Evolutionary conservation across 106 monocot species (phyloP).

Genomic region (Phalaenopsis aphrodite): DNA sequence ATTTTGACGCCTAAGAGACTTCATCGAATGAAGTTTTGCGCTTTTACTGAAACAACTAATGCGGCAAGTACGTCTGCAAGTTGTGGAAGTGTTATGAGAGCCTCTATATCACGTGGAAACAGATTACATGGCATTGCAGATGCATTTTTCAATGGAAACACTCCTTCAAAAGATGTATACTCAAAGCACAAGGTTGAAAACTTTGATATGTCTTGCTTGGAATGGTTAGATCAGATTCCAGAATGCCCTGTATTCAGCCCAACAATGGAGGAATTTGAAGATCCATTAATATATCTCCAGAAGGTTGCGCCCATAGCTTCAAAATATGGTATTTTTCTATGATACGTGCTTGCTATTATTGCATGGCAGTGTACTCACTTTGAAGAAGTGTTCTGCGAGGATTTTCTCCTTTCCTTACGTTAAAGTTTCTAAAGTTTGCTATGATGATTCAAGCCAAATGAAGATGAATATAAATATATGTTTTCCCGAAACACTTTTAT

Average conservation of each 20-base stretch:
- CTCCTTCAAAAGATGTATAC: conserved; percentile 27
- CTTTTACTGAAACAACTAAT: conserved; percentile 20
- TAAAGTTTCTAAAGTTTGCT: background rate
- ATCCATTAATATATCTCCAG: conserved; percentile 75
- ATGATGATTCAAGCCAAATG: background rate
- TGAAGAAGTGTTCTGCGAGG: background rate
- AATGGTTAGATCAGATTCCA: conserved; percentile 81
- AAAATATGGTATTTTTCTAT: conserved; percentile 52
- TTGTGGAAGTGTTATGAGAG: conserved; percentile 46
- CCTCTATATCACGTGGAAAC: conserved; percentile 34
- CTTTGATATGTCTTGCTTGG: conserved; percentile 60
- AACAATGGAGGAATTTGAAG: conserved; percentile 81
- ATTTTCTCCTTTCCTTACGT: background rate
- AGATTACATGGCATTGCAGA: conserved; percentile 20
- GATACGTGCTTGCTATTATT: background rate
- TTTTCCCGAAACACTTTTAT: background rate
- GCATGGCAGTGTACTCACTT: background rate
- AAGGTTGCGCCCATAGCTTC: conserved; percentile 71
- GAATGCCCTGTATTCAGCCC: conserved; percentile 85
- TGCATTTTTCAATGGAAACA: conserved; percentile 16
- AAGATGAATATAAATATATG: background rate
- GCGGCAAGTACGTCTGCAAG: conserved; percentile 33
- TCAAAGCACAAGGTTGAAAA: conserved; percentile 44
- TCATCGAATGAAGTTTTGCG: conserved; percentile 21
- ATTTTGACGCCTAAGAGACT: conserved; percentile 51